Base-by-base conservation (phyloP, 441 rosid genomes). In the Breynia disticha region DNA sequence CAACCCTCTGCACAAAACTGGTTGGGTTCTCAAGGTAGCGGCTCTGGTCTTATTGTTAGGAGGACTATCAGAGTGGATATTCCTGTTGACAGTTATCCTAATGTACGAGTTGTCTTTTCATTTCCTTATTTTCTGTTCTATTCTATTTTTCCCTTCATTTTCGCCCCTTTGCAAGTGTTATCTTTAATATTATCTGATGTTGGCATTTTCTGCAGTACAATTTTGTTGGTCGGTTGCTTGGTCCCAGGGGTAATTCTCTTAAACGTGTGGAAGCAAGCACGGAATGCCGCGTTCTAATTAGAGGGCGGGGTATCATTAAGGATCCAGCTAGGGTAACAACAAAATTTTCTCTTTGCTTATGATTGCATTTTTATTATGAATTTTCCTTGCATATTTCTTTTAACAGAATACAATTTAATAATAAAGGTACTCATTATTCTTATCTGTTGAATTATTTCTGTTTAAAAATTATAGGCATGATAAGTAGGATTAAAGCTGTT, bases 181-280 rank as follows among this genome's bases (percentile, higher is more conserved):
- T 28, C 35, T 28, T 16, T 19, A 16, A 18, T 38, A 3, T 56
- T 16, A 4, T 51, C 76, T 75, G 63, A 75, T 46, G 44, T 19
- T 28, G 48, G 56, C 62, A 32, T 17, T 65, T 54, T 42, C 67
- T 66, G 70, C 87, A 93, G 97, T 93, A 62, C 79, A 93, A 93
- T 73, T 93, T 93, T 78, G 99, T 93, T 0, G 99, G 99, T 43
- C 97, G 99, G 59, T 93, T 93, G 59, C 88, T 93, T 74, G 99
- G 99, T 52, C 99, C 97, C 52, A 76, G 97, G 67, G 99, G 99
- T 14, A 84, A 93, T 75, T 93, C 99, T 39, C 96, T 93, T 55
- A 93, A 89, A 73, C 78, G 95, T 50, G 96, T 93, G 64, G 99
- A 93, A 76, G 95, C 94, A 49, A 94, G 67, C 72, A 87, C 97